Base-by-base conservation (phyloP, 1,139 yeast genomes). In the Yamadazyma membranifaciens region DNA sequence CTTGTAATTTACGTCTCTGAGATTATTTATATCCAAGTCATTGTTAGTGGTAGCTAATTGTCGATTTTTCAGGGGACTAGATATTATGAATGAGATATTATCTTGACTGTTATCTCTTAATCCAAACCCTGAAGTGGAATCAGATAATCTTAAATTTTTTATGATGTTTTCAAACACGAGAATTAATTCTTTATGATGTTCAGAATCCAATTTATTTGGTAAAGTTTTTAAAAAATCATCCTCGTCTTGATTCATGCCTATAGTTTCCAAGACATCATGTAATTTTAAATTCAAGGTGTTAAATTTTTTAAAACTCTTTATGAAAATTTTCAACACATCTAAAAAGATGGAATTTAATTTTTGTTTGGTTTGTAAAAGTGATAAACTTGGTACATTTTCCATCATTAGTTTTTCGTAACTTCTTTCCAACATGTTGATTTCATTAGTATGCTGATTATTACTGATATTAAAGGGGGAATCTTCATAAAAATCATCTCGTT, bases 1-100 rank as follows among this genome's bases (percentile, higher is more conserved):
- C 38, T 63, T 64, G 46, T 68, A 67, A 42, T 71, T 70, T 12
- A 67, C 41, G 13, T 69, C 74, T 25, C 72, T 50, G 12, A 70
- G 54, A 12, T 52, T 44, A 27, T 51, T 46, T 56, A 63, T 52
- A n/a, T 51, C 42, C 9, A 49, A 48, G 1, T 54, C 57, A 1
- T 39, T 24, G 22, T 28, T 33, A 25, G 2, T 13, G 11, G 27
- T 33, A 10, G 43, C 41, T 13, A 36, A 38, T 9, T 15, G 14
- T 25, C 45, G 52, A 10, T 43, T 34, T 42, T 69, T 69, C 7
- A 61, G 49, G 0, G 77, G 76, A 50, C 75, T 69, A 0, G 76
- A 68, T 17, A 68, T 49, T 17, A 71, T 62, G 37, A 64, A 69
- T 5, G 65, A 57, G 16, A 56, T 47, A 31, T 59, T 60, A n/a